Base-by-base conservation (phyloP, 2,329 filamentous ascomycete genomes). In the Shiraia bambusicola region DNA sequence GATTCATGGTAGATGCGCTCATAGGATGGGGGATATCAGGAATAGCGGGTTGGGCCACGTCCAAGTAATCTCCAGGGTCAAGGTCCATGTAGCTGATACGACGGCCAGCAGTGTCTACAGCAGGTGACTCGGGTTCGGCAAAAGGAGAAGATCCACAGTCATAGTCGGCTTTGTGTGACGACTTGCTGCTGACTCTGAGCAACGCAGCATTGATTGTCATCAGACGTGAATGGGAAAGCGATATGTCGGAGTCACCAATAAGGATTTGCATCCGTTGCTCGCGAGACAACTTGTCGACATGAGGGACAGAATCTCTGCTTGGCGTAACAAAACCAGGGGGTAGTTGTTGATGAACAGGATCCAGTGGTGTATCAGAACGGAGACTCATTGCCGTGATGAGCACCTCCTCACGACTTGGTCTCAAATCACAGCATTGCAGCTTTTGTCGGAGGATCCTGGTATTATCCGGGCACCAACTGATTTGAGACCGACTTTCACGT, bases 41-140 rank as follows among this genome's bases (percentile, higher is more conserved):
- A 36, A 65, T 61, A 10, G 50, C 50, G 17, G 58, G 58, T 15
- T 66, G 59, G 1, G 53, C 47, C 25, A 66, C 51, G 24, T 56
- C 56, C 8, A 65, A 37, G 39, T 52, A 66, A 28, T 61, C 52
- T 9, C 52, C 60, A 13, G 60, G 56, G 44, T 67, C 64, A n/a
- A 67, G 40, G 29, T 69, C 65, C 63, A 69, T 67, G 40, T 65
- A 67, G 44, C 65, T 69, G 24, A 67, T 65, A 28, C 64, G 65
- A 24, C 58, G 58, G 19, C 52, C 53, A 15, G 45, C 32, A 2
- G 52, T 50, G 37, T 66, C 63, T 8, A 54, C 49, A 0, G 53
- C 45, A 9, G 58, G 63, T 17, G 55, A 56, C 28, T 56, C 56
- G 28, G 48, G 45, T 27, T 58, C 56, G 13, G 52, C 50, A 36